Evolutionary conservation across 345 rosid genomes (phyloP).

Genomic region (Mallotus nudiflorus): DNA sequence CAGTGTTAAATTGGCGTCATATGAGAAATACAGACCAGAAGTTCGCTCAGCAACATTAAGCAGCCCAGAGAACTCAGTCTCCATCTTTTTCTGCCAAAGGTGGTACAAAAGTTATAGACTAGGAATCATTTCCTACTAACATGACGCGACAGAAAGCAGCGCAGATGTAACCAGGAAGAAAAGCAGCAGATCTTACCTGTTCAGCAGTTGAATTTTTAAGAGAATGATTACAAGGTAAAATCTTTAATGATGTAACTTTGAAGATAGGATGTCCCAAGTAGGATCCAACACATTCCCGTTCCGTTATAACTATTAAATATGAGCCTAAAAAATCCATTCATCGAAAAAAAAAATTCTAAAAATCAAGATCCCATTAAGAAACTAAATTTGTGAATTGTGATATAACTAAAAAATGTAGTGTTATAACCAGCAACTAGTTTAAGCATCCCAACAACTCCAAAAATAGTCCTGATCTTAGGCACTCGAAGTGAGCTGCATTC

Average conservation of each 20-base stretch:
- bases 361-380: neutral
- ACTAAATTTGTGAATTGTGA: neutral
- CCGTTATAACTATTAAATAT: constrained; percentile 73
- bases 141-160: neutral
- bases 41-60: constrained; percentile 74
- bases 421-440: constrained; percentile 81
- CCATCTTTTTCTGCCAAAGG: constrained; percentile 74
- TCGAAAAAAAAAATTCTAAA: neutral
- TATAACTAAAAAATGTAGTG: neutral
- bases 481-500: constrained; percentile 71
- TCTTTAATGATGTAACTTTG: constrained; percentile 73
- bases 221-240: constrained; percentile 86
- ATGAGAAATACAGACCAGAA: constrained; percentile 82
- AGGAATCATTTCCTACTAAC: constrained; percentile 7
- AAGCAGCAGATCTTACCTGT: constrained; percentile 51
- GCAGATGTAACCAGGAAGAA: neutral
- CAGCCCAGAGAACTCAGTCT: constrained; percentile 70
- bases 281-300: constrained; percentile 75
- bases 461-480: constrained; percentile 74
- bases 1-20: constrained; percentile 80
- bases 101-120: constrained; percentile 8
- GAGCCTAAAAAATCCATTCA: constrained; percentile 62
- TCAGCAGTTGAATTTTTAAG: constrained; percentile 66
- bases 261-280: constrained; percentile 83
- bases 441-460: constrained; percentile 85